Evolutionary conservation across 306 rosid genomes (phyloP), one percentile per base, ranked within the genome.

Genomic region (Prunus mira): DNA sequence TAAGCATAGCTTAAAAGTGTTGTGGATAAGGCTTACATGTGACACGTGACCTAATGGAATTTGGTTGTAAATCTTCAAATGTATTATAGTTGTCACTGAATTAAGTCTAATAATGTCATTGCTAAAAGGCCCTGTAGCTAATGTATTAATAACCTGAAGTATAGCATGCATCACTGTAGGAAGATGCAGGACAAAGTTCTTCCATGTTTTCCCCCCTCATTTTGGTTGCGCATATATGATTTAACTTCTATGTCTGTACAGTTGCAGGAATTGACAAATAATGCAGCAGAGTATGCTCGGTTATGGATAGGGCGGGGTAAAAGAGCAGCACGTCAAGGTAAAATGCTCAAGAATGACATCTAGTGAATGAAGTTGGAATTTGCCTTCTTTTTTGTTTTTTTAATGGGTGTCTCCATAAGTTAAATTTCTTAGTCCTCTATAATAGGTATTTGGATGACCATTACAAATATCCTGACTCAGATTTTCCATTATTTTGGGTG

Each of bases 311-410:
- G 86, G 74, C 82, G 71, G 80, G 96, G 93, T 57, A 95, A 81
- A 83, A 88, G 87, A 80, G 93, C 89, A 68, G 87, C 97, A 68
- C 81, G 89, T 70, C 90, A 66, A 64, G 99, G 99, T 90, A 86
- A 69, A 78, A 70, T 47, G 18, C 47, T 71, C 22, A 55, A 63
- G 55, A 46, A 56, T 10, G 64, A 55, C 43, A 15, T 56, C 41
- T 3, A 50, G 38, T 0, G 46, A 65, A 50, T 17, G 30, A 38
- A 38, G 7, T 38, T 0, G 43, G 43, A 38, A 6, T 6, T 38
- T 38, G 9, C 43, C 43, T 38, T 38, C 9, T 38, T 7, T 38
- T 38, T 38, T 38, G 43, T 38, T 38, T 38, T 6, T 38, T 38
- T 38, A 38, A 7, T 38, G 43, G 43, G 9, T 38, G 0, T 38